Percentiles rank a stretch among this genome's conserved stretches.
Conservation (phyloP, 139 green algal genomes). For the Desmodesmus armatus region DNA sequence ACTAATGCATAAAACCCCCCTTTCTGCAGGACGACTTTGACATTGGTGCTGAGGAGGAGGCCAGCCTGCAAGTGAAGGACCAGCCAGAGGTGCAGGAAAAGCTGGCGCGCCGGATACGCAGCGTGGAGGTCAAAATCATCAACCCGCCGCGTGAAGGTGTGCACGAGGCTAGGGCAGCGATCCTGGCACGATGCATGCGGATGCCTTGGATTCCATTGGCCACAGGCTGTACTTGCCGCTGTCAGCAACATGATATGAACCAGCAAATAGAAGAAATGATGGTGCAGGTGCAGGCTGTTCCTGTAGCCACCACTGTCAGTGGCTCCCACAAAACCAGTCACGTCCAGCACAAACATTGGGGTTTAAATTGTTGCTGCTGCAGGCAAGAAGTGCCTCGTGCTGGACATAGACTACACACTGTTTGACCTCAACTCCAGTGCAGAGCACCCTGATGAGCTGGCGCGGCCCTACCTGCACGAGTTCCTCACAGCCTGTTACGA, state of each 20-base stretch:
- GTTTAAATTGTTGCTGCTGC: not conserved
- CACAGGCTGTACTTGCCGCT: too few relatives aligned
- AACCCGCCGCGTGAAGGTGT: slow-evolving; percentile 71
- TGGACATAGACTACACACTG: slow-evolving; percentile 98
- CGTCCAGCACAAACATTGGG: too few relatives aligned
- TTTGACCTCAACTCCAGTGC: slow-evolving; percentile 92
- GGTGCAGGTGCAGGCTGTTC: too few relatives aligned
- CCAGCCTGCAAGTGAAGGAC: slow-evolving; percentile 59
- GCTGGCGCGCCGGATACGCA: slow-evolving; percentile 66
- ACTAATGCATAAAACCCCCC: not conserved
- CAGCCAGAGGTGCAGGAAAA: slow-evolving; percentile 79
- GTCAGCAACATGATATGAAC: too few relatives aligned
- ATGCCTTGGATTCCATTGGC: too few relatives aligned
- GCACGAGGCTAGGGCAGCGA: too few relatives aligned
- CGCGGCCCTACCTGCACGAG: slow-evolving; percentile 87
- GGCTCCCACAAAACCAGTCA: too few relatives aligned
- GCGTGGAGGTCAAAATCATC: slow-evolving; percentile 77
- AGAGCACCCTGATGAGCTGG: slow-evolving; percentile 90
- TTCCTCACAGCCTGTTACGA: slow-evolving; percentile 87
- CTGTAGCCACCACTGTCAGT: too few relatives aligned
- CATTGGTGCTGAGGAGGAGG: slow-evolving; percentile 62
- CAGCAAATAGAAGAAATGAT: too few relatives aligned
- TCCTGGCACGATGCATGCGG: too few relatives aligned
- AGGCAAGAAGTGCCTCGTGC: slow-evolving; percentile 93
- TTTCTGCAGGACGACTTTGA: slow-evolving; percentile 86